phyloP scores from a whole-genome alignment of 2,329 filamentous ascomycete genomes.

The Trichoderma brevicompactum region DNA sequence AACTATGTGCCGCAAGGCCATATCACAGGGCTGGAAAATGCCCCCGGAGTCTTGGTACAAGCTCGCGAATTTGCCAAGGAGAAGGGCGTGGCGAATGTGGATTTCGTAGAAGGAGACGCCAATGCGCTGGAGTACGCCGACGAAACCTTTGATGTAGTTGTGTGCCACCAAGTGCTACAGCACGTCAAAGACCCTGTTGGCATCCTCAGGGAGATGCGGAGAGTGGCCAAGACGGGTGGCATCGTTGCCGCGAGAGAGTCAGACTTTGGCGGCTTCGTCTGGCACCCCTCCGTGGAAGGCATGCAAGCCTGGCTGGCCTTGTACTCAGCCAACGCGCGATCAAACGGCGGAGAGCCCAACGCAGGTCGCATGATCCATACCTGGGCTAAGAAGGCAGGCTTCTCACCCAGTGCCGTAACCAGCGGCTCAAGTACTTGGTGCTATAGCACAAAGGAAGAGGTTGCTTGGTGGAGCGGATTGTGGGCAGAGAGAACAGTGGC shows the following conservation, averaged over 20 bases:
- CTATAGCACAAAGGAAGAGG: slow-evolving; percentile 32
- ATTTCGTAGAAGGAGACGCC: slow-evolving; percentile 41
- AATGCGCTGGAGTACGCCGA: slow-evolving; percentile 44
- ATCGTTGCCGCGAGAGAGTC: slow-evolving; percentile 43
- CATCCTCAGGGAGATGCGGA: slow-evolving; percentile 46
- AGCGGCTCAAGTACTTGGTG: slow-evolving; percentile 34
- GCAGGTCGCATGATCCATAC: slow-evolving; percentile 34
- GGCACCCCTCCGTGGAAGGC: slow-evolving; percentile 34
- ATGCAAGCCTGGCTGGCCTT: slow-evolving; percentile 33
- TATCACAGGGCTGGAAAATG: slow-evolving; percentile 47
- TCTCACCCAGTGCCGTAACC: slow-evolving; percentile 28
- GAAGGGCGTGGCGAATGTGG: slow-evolving; percentile 39
- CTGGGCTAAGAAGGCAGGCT: slow-evolving; percentile 34
- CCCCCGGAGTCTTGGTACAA: slow-evolving; percentile 39
- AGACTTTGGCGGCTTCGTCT: slow-evolving; percentile 33
- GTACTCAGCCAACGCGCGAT: slow-evolving; percentile 29
- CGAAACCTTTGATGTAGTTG: slow-evolving; percentile 47
- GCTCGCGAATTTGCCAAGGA: slow-evolving; percentile 39
- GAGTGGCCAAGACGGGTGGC: slow-evolving; percentile 48
- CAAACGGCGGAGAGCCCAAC: slow-evolving; percentile 34
- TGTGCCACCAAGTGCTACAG: slow-evolving; percentile 46
- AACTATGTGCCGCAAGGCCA: slow-evolving; percentile 43
- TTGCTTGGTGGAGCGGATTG: slow-evolving; percentile 34
- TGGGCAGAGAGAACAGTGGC: slow-evolving; percentile 34
- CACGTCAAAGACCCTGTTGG: slow-evolving; percentile 44